Conservation (phyloP, 2,329 filamentous ascomycete species). For the Exophiala spinifera region DNA sequence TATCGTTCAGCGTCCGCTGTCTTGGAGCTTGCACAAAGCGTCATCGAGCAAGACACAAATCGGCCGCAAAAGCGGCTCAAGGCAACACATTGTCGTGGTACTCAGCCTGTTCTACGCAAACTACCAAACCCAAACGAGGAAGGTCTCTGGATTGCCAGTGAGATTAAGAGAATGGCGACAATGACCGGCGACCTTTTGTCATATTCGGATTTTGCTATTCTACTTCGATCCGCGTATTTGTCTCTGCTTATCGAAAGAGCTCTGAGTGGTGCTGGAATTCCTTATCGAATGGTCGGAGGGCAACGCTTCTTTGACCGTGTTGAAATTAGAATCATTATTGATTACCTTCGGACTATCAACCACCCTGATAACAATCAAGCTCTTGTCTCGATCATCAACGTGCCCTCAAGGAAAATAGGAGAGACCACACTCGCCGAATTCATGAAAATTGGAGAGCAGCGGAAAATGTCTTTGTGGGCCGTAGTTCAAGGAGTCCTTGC, state of each 20-base stretch:
- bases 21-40: conserved; percentile 70
- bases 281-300: conserved; percentile 91
- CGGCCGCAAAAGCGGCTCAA: conserved; percentile 77
- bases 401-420: conserved; percentile 76
- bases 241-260: conserved; percentile 83
- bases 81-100: conserved; percentile 75
- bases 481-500: conserved; percentile 61
- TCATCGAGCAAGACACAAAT: conserved; percentile 85
- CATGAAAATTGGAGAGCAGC: conserved; percentile 70
- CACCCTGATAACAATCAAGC: conserved; percentile 87
- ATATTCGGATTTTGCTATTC: conserved; percentile 75
- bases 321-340: conserved; percentile 81
- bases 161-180: conserved; percentile 68
- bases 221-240: conserved; percentile 78
- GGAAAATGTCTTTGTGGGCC: conserved; percentile 69
- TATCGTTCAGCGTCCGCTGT: conserved; percentile 90
- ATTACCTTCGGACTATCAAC: conserved; percentile 82
- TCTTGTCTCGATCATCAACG: conserved; percentile 77
- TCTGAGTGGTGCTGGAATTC: conserved; percentile 73
- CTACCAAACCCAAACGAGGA: conserved; percentile 69
- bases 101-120: conserved; percentile 74
- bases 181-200: conserved; percentile 72
- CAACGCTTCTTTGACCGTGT: conserved; percentile 86
- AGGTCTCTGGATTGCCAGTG: conserved; percentile 82
- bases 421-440: conserved; percentile 72